These are phyloP conservation scores for Ligustrum vulgare DNA, from an alignment of 257 asterid species.

Conservation along the genomic window DNA sequence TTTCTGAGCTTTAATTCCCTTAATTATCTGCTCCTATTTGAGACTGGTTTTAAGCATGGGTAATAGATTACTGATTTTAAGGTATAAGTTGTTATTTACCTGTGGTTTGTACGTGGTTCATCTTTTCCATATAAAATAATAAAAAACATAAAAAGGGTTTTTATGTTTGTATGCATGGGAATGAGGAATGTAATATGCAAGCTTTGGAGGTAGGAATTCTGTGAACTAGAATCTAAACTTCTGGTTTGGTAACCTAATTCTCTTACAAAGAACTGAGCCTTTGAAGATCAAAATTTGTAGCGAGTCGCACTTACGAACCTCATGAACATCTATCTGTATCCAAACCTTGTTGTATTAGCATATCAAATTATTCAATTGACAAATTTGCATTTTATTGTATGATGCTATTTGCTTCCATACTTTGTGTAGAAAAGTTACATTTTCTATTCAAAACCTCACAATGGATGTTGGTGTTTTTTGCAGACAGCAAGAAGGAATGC, in stretches of 20 bases:
- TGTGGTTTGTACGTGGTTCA: background rate
- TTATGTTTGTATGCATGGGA: background rate
- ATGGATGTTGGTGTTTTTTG: slow-evolving; percentile 30
- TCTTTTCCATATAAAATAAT: background rate
- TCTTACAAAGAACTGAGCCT: background rate
- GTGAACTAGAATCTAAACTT: background rate
- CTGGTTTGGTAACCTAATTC: background rate
- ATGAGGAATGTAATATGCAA: background rate
- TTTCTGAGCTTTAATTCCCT: background rate
- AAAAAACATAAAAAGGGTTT: background rate
- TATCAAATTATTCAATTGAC: background rate
- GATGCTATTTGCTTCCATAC: background rate
- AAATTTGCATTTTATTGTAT: background rate
- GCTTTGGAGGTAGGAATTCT: background rate
- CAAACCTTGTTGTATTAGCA: background rate
- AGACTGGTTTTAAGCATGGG: background rate
- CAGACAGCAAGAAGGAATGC: slow-evolving; percentile 68
- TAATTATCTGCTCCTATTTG: background rate
- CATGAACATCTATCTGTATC: background rate
- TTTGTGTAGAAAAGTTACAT: background rate
- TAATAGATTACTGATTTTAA: background rate
- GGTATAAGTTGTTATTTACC: background rate
- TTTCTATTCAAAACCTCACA: background rate
- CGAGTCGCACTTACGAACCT: background rate
- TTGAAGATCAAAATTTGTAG: background rate